Percentiles rank a stretch among this genome's conserved stretches.
phyloP scores from a whole-genome alignment of 78 protist genomes.

The slime mould (Dictyostelium discoideum) region DNA sequence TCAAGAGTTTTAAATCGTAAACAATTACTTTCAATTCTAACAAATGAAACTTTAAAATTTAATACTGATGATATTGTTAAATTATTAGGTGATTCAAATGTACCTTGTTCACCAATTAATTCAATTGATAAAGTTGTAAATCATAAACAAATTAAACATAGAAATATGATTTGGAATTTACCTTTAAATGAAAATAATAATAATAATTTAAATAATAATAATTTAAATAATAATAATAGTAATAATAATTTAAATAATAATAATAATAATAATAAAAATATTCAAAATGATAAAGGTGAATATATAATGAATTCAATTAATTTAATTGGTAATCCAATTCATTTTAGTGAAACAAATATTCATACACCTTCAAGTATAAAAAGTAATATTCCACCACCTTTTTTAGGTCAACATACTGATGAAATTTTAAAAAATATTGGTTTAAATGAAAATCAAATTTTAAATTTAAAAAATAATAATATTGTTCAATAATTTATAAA shows the following conservation, averaged over 20 bases:
- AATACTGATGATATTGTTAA: neutral
- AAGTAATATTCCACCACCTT: slow-evolving; percentile 63
- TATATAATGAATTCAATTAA: slow-evolving; percentile 12
- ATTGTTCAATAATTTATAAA: neutral
- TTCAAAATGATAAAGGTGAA: neutral
- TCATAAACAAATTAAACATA: slow-evolving; percentile 52
- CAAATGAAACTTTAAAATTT: neutral
- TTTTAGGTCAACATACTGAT: slow-evolving; percentile 63
- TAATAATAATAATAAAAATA: neutral
- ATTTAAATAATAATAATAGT: neutral
- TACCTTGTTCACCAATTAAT: slow-evolving; percentile 76
- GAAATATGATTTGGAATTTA: slow-evolving; percentile 60
- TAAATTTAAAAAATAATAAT: slow-evolving; percentile 5
- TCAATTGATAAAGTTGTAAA: slow-evolving; percentile 37
- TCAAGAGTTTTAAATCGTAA: slow-evolving; percentile 55
- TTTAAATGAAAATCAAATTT: neutral
- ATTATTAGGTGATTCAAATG: slow-evolving; percentile 26
- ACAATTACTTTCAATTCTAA: neutral
- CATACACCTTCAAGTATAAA: slow-evolving; percentile 1
- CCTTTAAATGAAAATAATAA: neutral
- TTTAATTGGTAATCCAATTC: slow-evolving; percentile 73
- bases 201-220: too few relatives aligned
- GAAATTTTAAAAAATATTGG: neutral
- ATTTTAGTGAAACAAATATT: slow-evolving; percentile 64
- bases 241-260: neutral